These are phyloP conservation scores for Stereocaulon alpinum DNA, from an alignment of 495 filamentous ascomycete species.

Conservation along the genomic window DNA sequence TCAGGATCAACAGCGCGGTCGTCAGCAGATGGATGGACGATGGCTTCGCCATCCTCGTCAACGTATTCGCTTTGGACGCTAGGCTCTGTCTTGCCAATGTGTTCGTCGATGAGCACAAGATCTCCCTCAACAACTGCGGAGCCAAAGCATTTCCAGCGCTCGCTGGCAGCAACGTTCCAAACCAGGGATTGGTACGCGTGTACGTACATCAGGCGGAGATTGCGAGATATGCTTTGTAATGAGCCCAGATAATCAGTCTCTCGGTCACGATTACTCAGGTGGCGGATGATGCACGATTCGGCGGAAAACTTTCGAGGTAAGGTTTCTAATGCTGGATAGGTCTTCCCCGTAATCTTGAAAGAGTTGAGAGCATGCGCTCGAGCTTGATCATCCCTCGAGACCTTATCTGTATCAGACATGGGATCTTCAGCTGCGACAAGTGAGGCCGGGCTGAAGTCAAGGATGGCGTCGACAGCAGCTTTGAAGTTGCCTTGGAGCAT, in stretches of 20 bases:
- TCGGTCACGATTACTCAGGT: conserved; percentile 40
- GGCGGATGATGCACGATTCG: conserved; percentile 65
- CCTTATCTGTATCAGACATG: conserved; percentile 25
- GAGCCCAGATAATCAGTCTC: conserved; percentile 66
- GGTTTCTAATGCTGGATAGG: conserved; percentile 46
- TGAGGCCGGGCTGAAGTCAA: conserved; percentile 49
- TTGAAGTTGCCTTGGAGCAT: conserved; percentile 73
- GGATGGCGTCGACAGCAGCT: conserved; percentile 62
- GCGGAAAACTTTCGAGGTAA: conserved; percentile 77
- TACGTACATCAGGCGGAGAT: conserved; percentile 83
- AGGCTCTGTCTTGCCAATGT: conserved; percentile 35
- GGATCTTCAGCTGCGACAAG: conserved; percentile 34
- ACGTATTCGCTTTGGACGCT: conserved; percentile 29
- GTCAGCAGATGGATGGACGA: conserved; percentile 47
- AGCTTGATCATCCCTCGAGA: conserved; percentile 60
- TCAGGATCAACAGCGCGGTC: conserved; percentile 46
- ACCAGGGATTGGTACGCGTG: conserved; percentile 92
- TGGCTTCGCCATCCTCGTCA: conserved; percentile 61
- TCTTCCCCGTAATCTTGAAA: conserved; percentile 51
- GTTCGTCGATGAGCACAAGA: conserved; percentile 59
- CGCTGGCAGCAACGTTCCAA: conserved; percentile 77
- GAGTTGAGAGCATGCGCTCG: conserved; percentile 65
- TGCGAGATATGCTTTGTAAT: conserved; percentile 61
- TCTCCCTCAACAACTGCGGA: conserved; percentile 71
- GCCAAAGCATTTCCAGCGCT: conserved; percentile 66